phyloP scores from a whole-genome alignment of 163 green algal species.

The Scenedesmus sp. region DNA sequence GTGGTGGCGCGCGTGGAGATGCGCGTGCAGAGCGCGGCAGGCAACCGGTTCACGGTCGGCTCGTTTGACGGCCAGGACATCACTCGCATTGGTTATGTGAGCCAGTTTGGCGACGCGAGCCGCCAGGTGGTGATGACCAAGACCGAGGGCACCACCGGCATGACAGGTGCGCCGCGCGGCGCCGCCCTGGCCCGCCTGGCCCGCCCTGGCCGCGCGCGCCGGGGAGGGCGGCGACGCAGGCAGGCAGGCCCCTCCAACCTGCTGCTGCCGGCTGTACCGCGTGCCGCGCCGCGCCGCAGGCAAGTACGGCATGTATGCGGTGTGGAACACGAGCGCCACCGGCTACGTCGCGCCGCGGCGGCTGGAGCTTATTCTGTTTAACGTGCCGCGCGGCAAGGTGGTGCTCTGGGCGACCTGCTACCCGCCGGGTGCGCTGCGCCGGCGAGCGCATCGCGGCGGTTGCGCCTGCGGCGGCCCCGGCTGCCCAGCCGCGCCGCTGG shows the following conservation, averaged over 20 bases:
- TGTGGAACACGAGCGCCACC: constrained; percentile 12
- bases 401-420: constrained; percentile 29
- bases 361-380: constrained; percentile 31
- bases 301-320: constrained; percentile 35
- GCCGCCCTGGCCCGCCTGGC: too few species aligned
- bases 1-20: constrained; percentile 9
- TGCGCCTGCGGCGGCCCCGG: too few species aligned
- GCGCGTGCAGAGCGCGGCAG: constrained; percentile 3
- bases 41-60: constrained; percentile 2
- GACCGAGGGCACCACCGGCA: constrained; percentile 25
- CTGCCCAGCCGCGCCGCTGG: too few species aligned
- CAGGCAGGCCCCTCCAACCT: background rate
- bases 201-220: too few species aligned
- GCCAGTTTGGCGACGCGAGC: constrained; percentile 25
- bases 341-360: constrained; percentile 32
- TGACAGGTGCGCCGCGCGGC: too few species aligned
- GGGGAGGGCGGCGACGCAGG: background rate
- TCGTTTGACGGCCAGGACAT: constrained; percentile 29
- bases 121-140: constrained; percentile 21
- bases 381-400: constrained; percentile 25
- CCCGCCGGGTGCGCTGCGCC: constrained; percentile 23
- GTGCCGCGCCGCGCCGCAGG: background rate
- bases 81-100: constrained; percentile 29
- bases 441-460: too few species aligned
- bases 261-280: background rate